Evolutionary conservation across 352 stramenopile genomes (phyloP), one percentile per base, ranked within the genome.

Genomic region (Pythium sp.): DNA sequence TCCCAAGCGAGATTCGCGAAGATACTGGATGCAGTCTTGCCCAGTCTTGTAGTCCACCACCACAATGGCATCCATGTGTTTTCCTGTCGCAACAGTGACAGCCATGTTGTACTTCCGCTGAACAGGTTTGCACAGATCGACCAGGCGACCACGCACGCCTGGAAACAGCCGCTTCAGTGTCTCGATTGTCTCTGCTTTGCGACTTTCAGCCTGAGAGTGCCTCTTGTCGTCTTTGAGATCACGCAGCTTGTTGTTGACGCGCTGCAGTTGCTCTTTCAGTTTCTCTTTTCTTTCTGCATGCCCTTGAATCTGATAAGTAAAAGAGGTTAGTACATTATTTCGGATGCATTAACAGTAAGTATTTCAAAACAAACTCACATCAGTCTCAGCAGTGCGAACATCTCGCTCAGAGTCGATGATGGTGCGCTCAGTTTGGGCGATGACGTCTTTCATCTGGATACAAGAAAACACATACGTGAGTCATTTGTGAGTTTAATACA

Each of bases 91-190:
- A 2, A 99, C 95, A 0, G 95, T 98, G 24, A 99, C 94, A 26
- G 97, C 97, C 74, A 99, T 90, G 75, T 99, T 98, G 82, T 98
- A 99, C 67, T 97, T 95, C 41, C 94, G 82, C 72, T 99, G 95
- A 22, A 95, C 92, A 0, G 98, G 98, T 54, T 97, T 98, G 82
- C 96, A 99, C 7, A 99, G 74, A 72, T 99, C 97, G 0, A 99
- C 95, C 0, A 99, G 77, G 20, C 97, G 91, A 3, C 98, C 98
- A 30, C 91, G 87, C 34, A 99, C 98, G 38, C 96, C 86, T 62
- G 90, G 89, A 71, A 95, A 98, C n/a, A 87, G 87, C 53, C 78
- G 77, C 70, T 93, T 93, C 18, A 97, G 74, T 0, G 84, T 84
- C 54, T 97, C 89, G n/a, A 95, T 62, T 11, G 69, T 92, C 47